Percentiles rank a stretch among this genome's conserved stretches.
Evolutionary conservation across 2,329 filamentous ascomycete species (phyloP).

Genomic region (Arthrobotrys entomopaga): DNA sequence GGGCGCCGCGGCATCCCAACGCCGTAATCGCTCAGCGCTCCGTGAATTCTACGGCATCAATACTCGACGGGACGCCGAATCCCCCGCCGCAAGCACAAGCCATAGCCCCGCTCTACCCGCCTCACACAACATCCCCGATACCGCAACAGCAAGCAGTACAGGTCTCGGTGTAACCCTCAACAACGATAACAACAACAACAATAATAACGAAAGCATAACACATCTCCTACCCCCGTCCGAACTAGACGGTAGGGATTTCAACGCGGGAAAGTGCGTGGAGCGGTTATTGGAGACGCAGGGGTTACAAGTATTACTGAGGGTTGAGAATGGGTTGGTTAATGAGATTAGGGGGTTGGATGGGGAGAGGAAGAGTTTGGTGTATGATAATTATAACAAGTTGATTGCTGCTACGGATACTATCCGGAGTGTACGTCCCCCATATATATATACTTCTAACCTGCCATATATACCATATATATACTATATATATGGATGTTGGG

Average conservation of each 20-base stretch:
- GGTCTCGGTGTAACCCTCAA: slow-evolving; percentile 58
- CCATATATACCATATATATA: not conserved
- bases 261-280: slow-evolving; percentile 75
- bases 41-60: slow-evolving; percentile 95
- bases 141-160: no score
- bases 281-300: slow-evolving; percentile 71
- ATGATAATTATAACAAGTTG: slow-evolving; percentile 97
- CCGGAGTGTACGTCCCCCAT: slow-evolving; percentile 68
- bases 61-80: slow-evolving; percentile 61
- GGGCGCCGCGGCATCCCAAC: slow-evolving; percentile 60
- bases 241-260: slow-evolving; percentile 78
- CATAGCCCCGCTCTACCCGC: slow-evolving; percentile 60
- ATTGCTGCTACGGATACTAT: slow-evolving; percentile 98
- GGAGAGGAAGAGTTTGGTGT: slow-evolving; percentile 95
- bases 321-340: slow-evolving; percentile 75
- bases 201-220: no score
- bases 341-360: slow-evolving; percentile 89
- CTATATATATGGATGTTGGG: no score
- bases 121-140: slow-evolving; percentile 45
- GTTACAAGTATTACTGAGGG: slow-evolving; percentile 74
- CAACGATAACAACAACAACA: slow-evolving; percentile 66
- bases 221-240: slow-evolving; percentile 67
- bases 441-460: not conserved
- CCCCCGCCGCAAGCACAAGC: slow-evolving; percentile 56
- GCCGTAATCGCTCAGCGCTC: slow-evolving; percentile 82